phyloP scores from a whole-genome alignment of 2,329 filamentous ascomycete genomes.

The Amphichorda felina region DNA sequence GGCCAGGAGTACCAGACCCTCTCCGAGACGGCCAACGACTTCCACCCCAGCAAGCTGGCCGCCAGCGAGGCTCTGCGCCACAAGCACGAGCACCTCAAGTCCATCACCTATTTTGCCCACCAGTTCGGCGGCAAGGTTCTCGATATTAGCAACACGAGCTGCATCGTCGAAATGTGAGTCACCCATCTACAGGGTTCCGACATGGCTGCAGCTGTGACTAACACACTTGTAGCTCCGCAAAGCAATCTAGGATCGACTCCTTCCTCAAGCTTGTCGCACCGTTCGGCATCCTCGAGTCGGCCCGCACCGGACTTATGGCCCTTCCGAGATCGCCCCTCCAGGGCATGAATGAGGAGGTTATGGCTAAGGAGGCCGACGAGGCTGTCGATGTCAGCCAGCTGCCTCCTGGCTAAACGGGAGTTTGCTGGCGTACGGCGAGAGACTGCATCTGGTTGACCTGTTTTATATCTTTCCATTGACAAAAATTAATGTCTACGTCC shows the following conservation, averaged over 20 bases:
- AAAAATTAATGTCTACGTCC: not conserved
- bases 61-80: slow-evolving; percentile 82
- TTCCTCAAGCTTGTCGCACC: slow-evolving; percentile 93
- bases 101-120: slow-evolving; percentile 91
- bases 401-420: slow-evolving; percentile 61
- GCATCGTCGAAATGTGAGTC: slow-evolving; percentile 90
- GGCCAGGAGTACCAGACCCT: slow-evolving; percentile 26
- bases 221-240: slow-evolving; percentile 57
- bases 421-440: not conserved
- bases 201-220: slow-evolving; percentile 5
- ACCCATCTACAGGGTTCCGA: not conserved
- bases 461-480: not conserved
- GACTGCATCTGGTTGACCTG: not conserved
- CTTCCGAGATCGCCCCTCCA: slow-evolving; percentile 84
- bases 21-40: slow-evolving; percentile 49
- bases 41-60: slow-evolving; percentile 80
- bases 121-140: slow-evolving; percentile 96
- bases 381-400: slow-evolving; percentile 90
- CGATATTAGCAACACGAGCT: slow-evolving; percentile 97
- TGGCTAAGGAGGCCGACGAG: slow-evolving; percentile 80
- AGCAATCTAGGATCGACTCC: slow-evolving; percentile 86
- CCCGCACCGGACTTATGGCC: slow-evolving; percentile 92
- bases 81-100: slow-evolving; percentile 95
- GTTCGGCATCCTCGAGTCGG: slow-evolving; percentile 94
- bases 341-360: slow-evolving; percentile 55